Percentiles rank a stretch among this genome's conserved stretches.
These are phyloP conservation scores for Diaporthe helianthi DNA, from an alignment of 2,329 filamentous ascomycete genomes.

Conservation along the genomic window DNA sequence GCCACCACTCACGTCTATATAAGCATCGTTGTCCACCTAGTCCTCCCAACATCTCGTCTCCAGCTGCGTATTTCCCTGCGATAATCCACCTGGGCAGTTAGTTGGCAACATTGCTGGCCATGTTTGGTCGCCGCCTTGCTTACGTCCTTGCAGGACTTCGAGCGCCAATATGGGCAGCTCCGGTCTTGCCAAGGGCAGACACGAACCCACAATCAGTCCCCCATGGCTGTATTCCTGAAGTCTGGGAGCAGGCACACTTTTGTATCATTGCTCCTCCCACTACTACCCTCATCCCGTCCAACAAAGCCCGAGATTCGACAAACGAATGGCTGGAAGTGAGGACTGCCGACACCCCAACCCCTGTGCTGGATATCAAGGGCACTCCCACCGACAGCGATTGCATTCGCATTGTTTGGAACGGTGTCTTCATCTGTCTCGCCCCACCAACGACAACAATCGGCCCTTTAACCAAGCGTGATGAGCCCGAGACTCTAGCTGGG, in stretches of 20 bases:
- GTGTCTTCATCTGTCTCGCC: slow-evolving; percentile 10
- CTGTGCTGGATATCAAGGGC: slow-evolving; percentile 2
- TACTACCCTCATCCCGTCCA: slow-evolving; percentile 17
- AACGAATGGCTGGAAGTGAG: background rate
- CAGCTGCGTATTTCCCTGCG: background rate
- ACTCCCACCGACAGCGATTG: slow-evolving; percentile 10
- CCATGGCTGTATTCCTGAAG: slow-evolving; percentile 7
- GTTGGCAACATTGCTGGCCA: slow-evolving; percentile 3
- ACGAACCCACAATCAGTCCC: background rate
- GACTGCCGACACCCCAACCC: background rate
- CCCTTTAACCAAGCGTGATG: background rate
- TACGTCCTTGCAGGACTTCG: slow-evolving; percentile 14
- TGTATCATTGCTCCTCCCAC: slow-evolving; percentile 17
- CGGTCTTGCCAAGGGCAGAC: background rate
- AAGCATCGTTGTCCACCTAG: background rate
- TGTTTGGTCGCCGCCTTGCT: slow-evolving; percentile 13
- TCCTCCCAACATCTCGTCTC: background rate
- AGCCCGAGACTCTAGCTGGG: slow-evolving; percentile 2
- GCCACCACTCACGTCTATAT: slow-evolving; percentile 12
- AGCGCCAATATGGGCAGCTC: slow-evolving; percentile 24
- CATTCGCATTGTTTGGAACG: slow-evolving; percentile 12
- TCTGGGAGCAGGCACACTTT: slow-evolving; percentile 17
- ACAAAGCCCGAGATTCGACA: background rate
- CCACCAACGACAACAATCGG: slow-evolving; percentile 14
- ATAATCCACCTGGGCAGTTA: background rate